Base-by-base conservation (phyloP, 2,329 filamentous ascomycete genomes). In the Nemania sp. region DNA sequence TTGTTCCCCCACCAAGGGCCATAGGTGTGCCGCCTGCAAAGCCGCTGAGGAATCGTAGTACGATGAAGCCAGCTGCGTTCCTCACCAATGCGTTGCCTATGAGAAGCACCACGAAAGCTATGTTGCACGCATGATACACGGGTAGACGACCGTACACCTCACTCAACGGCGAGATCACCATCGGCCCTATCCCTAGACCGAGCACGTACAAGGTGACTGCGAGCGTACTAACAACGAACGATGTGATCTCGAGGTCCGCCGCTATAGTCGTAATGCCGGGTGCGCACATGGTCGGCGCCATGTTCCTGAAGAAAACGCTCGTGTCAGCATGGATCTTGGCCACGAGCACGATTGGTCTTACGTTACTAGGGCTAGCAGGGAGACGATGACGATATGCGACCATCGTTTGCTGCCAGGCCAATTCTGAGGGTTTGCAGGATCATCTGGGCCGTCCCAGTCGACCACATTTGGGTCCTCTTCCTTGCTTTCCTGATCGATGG, bases 401-500 rank as follows among this genome's bases (percentile, higher is more conserved):
- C 19, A 22, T 11, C 20, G 19, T 20, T 9, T 23, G 2, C 36
- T 4, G 36, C 9, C 11, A 5, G 31, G 8, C 44, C 44, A 47
- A n/a, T 47, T 47, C 3, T n/a, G 33, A 4, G 44, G 44, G n/a
- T 47, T 37, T 12, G 22, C 5, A 15, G 33, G 31, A 7, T 39
- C 44, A 11, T 20, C 19, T 3, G 44, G 33, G 1, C 33, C 22
- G 19, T 47, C 44, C 44, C 44, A 47, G 44, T 47, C 31, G n/a
- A 47, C 44, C 3, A 39, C n/a, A 15, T 47, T 39, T 3, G 43
- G 30, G 8, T 46, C n/a, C 14, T 20, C 17, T 4, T 14, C 8
- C 14, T 14, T 23, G 30, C 28, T 31, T 14, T 31, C 34, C 15
- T 5, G 3, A 20, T 37, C 7, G 34, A 19, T 37, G n/a, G 14